Evolutionary conservation across 2,329 filamentous ascomycete species (phyloP).

Genomic region (Plectosphaerella cucumerina): DNA sequence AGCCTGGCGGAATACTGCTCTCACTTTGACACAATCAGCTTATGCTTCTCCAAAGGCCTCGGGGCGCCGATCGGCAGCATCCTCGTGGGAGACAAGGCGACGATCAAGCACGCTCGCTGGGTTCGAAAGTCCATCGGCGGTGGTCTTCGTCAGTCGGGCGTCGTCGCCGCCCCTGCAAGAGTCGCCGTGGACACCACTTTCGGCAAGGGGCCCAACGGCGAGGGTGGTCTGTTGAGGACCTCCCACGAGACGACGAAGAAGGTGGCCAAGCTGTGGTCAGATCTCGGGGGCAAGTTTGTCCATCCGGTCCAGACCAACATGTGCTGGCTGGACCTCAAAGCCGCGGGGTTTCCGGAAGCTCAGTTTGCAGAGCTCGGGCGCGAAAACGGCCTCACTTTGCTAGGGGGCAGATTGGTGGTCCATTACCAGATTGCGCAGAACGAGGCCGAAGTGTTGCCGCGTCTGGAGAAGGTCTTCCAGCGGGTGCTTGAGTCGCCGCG

Average conservation of each 20-base stretch:
- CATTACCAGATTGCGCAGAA: constrained; percentile 60
- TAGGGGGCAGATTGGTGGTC: constrained; percentile 38
- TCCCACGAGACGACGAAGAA: constrained; percentile 61
- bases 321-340: constrained; percentile 75
- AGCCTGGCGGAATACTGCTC: constrained; percentile 62
- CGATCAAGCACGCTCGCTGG: constrained; percentile 35
- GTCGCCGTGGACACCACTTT: constrained; percentile 57
- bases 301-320: constrained; percentile 85
- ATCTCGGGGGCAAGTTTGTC: constrained; percentile 62
- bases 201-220: constrained; percentile 27
- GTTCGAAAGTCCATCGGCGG: constrained; percentile 70
- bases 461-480: constrained; percentile 53
- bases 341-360: constrained; percentile 40
- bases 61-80: constrained; percentile 79
- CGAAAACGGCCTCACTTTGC: constrained; percentile 37
- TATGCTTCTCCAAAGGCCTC: constrained; percentile 80
- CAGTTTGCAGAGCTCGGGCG: constrained; percentile 34
- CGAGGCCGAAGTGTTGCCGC: constrained; percentile 53
- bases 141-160: constrained; percentile 67
- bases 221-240: constrained; percentile 52
- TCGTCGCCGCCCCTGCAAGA: constrained; percentile 67
- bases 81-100: constrained; percentile 48
- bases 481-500: constrained; percentile 21
- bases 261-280: constrained; percentile 67
- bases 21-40: constrained; percentile 68